Percentiles rank a stretch among this genome's conserved stretches.
Evolutionary conservation across 257 asterid genomes (phyloP).

Genomic region (Jaltomata sinuosa): DNA sequence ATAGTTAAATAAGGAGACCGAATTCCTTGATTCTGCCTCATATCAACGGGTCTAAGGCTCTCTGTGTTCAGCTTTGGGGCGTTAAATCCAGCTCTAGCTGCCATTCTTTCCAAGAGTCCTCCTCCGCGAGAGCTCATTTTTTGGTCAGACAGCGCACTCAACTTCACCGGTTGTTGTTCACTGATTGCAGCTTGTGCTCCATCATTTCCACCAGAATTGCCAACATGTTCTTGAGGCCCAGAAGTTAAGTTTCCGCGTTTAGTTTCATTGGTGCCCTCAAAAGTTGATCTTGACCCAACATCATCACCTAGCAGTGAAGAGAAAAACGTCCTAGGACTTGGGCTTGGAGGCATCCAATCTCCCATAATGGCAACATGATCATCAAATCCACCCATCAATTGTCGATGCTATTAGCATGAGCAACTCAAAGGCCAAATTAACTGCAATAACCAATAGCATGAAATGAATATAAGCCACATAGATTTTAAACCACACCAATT

Average conservation of each 20-base stretch:
- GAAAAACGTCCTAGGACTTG: slow-evolving; percentile 41
- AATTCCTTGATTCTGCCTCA: slow-evolving; percentile 36
- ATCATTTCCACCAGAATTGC: slow-evolving; percentile 13
- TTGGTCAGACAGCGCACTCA: slow-evolving; percentile 22
- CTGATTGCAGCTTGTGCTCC: slow-evolving; percentile 9
- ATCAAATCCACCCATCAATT: slow-evolving; percentile 57
- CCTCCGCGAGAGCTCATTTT: slow-evolving; percentile 32
- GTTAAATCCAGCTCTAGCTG: slow-evolving; percentile 80
- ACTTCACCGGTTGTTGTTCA: slow-evolving; percentile 17
- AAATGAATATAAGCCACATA: slow-evolving; percentile 4
- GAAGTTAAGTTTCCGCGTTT: slow-evolving; percentile 9
- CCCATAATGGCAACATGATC: slow-evolving; percentile 59
- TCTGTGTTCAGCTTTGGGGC: slow-evolving; percentile 73
- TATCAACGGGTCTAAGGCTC: slow-evolving; percentile 39
- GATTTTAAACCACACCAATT: not conserved
- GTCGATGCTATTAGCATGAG: not conserved
- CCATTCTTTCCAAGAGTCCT: slow-evolving; percentile 73
- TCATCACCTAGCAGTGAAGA: slow-evolving; percentile 40
- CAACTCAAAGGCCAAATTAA: slow-evolving; percentile 4
- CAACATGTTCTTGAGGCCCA: slow-evolving; percentile 10
- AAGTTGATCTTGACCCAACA: slow-evolving; percentile 14
- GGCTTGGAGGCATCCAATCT: slow-evolving; percentile 65
- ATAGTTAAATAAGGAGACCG: slow-evolving; percentile 62
- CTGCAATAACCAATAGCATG: not conserved
- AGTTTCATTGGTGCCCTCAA: slow-evolving; percentile 22